Percentiles rank a stretch among this genome's conserved stretches.
phyloP scores from a whole-genome alignment of 2,329 filamentous ascomycete genomes.

The Zasmidium cellare region DNA sequence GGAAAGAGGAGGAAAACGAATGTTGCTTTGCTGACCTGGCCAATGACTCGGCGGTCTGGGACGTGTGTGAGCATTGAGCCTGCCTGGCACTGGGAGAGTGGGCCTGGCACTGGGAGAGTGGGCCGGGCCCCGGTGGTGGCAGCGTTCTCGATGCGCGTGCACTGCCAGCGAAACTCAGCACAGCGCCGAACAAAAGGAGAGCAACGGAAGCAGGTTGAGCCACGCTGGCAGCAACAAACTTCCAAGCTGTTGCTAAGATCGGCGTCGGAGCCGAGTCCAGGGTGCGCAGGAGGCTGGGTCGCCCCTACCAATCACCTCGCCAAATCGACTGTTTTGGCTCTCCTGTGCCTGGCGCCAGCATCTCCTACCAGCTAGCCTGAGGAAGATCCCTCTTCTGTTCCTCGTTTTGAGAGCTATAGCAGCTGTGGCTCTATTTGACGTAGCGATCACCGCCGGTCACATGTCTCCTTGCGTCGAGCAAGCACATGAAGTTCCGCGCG shows the following conservation, averaged over 20 bases:
- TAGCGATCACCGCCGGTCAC: not conserved
- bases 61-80: not conserved
- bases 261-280: slow-evolving; percentile 2
- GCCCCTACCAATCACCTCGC: slow-evolving; percentile 4
- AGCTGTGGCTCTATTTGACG: not conserved
- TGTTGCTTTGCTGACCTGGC: not conserved
- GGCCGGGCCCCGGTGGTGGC: not conserved
- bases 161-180: slow-evolving; percentile 9
- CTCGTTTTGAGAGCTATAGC: not conserved
- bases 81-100: not conserved
- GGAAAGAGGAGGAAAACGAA: not conserved
- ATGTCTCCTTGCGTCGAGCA: not conserved
- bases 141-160: slow-evolving; percentile 7
- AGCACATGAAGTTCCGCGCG: too few species aligned
- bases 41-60: not conserved
- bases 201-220: not conserved
- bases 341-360: slow-evolving; percentile 8
- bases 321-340: not conserved
- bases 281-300: not conserved
- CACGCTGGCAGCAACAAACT: not conserved
- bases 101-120: not conserved
- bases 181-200: not conserved
- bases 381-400: not conserved
- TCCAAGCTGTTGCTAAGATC: slow-evolving; percentile 9
- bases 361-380: slow-evolving; percentile 12